phyloP scores from a whole-genome alignment of 2,329 filamentous ascomycete species.

The Diaporthe sp. region DNA sequence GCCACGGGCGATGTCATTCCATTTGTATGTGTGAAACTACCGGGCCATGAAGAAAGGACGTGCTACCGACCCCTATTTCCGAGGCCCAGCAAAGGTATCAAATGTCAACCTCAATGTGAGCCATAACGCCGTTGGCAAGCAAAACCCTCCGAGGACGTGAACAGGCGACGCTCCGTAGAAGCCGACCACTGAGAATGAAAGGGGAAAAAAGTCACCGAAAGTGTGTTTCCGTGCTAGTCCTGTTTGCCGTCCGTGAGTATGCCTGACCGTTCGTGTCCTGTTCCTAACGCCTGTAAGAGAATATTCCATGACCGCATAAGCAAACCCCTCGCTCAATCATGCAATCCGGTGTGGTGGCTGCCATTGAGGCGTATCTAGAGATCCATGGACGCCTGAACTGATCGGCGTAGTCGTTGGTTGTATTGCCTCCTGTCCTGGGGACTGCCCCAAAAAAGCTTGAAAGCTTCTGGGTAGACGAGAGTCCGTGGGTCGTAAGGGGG shows the following conservation, averaged over 20 bases:
- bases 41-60: neutral
- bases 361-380: constrained; percentile 41
- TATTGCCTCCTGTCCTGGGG: constrained; percentile 86
- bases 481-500: constrained; percentile 93
- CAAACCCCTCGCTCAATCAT: constrained; percentile 17
- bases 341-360: constrained; percentile 18
- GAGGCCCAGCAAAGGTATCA: constrained; percentile 47
- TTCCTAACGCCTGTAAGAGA: constrained; percentile 35
- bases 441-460: constrained; percentile 88
- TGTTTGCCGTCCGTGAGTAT: constrained; percentile 33
- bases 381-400: constrained; percentile 77
- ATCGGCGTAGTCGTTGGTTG: constrained; percentile 83
- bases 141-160: neutral
- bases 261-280: constrained; percentile 23
- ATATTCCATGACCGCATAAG: constrained; percentile 21
- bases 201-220: constrained; percentile 6
- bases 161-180: constrained; percentile 3
- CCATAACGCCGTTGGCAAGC: constrained; percentile 40
- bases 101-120: constrained; percentile 35
- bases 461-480: constrained; percentile 87
- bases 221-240: constrained; percentile 30
- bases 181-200: constrained; percentile 13
- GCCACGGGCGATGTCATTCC: neutral
- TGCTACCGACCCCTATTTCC: constrained; percentile 21
- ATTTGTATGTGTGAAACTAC: constrained; percentile 23